Conservation (phyloP, 2,329 filamentous ascomycete genomes). For the Pyrenochaeta sp. region DNA sequence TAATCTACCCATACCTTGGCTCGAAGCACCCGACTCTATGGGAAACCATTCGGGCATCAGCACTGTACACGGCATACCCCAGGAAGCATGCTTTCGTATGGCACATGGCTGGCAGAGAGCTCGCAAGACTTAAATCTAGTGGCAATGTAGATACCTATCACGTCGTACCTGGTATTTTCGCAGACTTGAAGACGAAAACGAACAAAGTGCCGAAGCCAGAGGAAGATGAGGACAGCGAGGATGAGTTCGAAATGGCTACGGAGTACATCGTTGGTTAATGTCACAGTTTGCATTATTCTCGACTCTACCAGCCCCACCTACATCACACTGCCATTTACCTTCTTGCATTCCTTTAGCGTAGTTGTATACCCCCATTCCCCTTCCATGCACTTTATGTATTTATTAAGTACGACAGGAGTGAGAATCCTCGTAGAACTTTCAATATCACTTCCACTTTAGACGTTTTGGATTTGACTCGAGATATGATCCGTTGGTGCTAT, state of each 20-base stretch:
- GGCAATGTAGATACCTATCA: constrained; percentile 8
- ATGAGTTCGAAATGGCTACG: constrained; percentile 24
- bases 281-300: too few species aligned
- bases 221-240: constrained; percentile 25
- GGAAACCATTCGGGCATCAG: constrained; percentile 58
- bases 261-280: background rate
- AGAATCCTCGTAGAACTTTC: too few species aligned
- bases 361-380: background rate
- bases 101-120: constrained; percentile 51
- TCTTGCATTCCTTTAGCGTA: background rate
- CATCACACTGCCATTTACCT: background rate
- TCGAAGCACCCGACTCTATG: constrained; percentile 39
- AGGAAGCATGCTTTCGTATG: constrained; percentile 44
- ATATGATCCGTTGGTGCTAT: too few species aligned
- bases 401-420: too few species aligned
- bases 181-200: constrained; percentile 43
- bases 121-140: constrained; percentile 49
- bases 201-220: constrained; percentile 24
- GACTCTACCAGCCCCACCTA: too few species aligned
- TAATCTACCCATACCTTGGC: constrained; percentile 21
- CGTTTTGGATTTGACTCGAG: too few species aligned
- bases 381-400: too few species aligned
- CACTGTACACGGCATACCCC: constrained; percentile 44
- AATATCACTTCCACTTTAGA: too few species aligned
- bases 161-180: constrained; percentile 32